Conservation (phyloP, 2,329 filamentous ascomycete genomes). For the Trichophyton verrucosum region DNA sequence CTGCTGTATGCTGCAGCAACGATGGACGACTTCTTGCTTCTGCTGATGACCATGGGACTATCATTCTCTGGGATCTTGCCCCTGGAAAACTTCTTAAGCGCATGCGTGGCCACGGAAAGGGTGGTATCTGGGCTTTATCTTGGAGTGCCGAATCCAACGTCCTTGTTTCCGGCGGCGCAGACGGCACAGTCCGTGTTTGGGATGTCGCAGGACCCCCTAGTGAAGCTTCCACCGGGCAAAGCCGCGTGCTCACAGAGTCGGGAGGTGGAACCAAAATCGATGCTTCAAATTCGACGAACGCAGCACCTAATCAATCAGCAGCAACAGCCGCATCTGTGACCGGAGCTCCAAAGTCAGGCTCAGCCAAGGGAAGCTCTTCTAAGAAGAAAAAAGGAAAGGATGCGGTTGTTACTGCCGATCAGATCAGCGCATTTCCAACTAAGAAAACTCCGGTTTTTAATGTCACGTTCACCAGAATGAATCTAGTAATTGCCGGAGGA, state of each 20-base stretch:
- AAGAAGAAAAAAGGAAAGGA: constrained; percentile 71
- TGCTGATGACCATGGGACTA: constrained; percentile 76
- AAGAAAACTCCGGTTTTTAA: constrained; percentile 94
- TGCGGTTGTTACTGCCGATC: constrained; percentile 77
- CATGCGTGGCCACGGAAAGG: constrained; percentile 85
- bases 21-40: constrained; percentile 86
- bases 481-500: constrained; percentile 76
- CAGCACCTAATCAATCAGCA: constrained; percentile 26
- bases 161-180: constrained; percentile 78
- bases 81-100: constrained; percentile 78
- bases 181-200: constrained; percentile 89
- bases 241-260: constrained; percentile 39
- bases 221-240: constrained; percentile 44
- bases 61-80: constrained; percentile 88
- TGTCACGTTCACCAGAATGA: constrained; percentile 90
- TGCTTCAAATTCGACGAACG: constrained; percentile 32
- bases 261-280: constrained; percentile 40
- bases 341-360: background rate
- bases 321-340: constrained; percentile 31
- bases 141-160: constrained; percentile 90
- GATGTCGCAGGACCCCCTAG: constrained; percentile 66
- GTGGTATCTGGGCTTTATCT: constrained; percentile 82
- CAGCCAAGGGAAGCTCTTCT: constrained; percentile 10
- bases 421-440: constrained; percentile 87
- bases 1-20: constrained; percentile 69